phyloP scores from a whole-genome alignment of 179 eudicot genomes.

The Amaranthus tricolor region DNA sequence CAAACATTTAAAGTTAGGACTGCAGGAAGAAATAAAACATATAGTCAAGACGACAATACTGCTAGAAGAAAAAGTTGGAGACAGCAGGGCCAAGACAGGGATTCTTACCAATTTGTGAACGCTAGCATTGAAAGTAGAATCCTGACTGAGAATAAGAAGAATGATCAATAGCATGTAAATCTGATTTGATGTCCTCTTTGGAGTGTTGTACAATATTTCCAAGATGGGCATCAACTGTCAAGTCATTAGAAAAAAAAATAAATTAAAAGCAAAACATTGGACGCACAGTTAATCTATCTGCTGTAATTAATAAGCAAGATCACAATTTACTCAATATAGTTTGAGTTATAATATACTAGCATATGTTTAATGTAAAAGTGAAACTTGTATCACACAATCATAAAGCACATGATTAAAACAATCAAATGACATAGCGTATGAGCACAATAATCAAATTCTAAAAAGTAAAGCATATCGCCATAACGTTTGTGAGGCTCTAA shows the following conservation, averaged over 20 bases:
- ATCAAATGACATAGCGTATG: slow-evolving; percentile 1
- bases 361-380: not conserved
- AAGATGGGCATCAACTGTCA: slow-evolving; percentile 86
- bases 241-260: slow-evolving; percentile 12
- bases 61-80: not conserved
- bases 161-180: slow-evolving; percentile 89
- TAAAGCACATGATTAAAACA: slow-evolving; percentile 11
- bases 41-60: not conserved
- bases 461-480: not conserved
- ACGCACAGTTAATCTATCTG: not conserved
- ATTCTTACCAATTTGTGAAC: slow-evolving; percentile 79
- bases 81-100: slow-evolving; percentile 13
- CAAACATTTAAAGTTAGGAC: not conserved
- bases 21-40: not conserved
- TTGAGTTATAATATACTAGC: not conserved
- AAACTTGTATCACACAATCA: not conserved
- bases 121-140: slow-evolving; percentile 91
- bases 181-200: slow-evolving; percentile 79
- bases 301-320: not conserved
- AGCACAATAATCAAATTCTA: not conserved
- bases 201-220: slow-evolving; percentile 83
- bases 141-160: slow-evolving; percentile 95
- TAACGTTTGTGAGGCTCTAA: not conserved
- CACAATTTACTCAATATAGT: slow-evolving; percentile 1
- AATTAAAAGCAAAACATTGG: not conserved